Base-by-base conservation (phyloP, 768 basidiomycete species). In the Russula sp. region DNA sequence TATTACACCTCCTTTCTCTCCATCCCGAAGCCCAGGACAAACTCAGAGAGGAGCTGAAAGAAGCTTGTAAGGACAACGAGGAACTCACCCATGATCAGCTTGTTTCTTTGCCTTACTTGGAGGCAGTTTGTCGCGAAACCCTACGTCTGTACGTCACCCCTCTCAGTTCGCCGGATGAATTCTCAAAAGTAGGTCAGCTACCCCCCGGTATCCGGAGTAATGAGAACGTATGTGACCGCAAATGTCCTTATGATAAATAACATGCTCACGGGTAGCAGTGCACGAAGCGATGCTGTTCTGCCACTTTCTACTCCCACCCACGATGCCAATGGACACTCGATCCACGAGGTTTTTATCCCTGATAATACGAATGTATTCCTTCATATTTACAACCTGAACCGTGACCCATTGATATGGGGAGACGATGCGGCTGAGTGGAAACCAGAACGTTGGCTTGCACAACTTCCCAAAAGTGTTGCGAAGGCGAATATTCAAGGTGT, bases 381-480 rank as follows among this genome's bases (percentile, higher is more conserved):
- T 27, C 27, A 27, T 27, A 27, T 27, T 27, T 27, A 27, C 27
- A 27, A 27, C 27, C 27, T 27, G 27, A 27, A 27, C 27, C 27
- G 27, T 27, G 27, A 27, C 27, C 27, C 27, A 27, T 27, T 27
- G 27, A 27, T 27, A 14, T 80, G 79, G 79, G 79, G 79, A 1
- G 65, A 67, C 7, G 79, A 80, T 63, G 73, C 76, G 3, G 42
- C 72, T 10, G 75, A 76, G 57, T 81, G 76, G 75, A 77, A 72
- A 57, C 78, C 79, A 9, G 78, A 79, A 57, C 72, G 79, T 40
- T 80, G 77, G 77, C 67, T 79, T 5, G 48, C 51, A 31, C 68
- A 66, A 9, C 59, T 71, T 9, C 70, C 70, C 0, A 35, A 62
- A 8, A 63, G 58, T n/a, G 69, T 72, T 39, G 60, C 67, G 8